A percentile compares a stretch with the other conserved stretches of the same genome.
These are phyloP conservation scores for Fistulina hepatica DNA, from an alignment of 1,284 basidiomycete genomes.

Conservation along the genomic window DNA sequence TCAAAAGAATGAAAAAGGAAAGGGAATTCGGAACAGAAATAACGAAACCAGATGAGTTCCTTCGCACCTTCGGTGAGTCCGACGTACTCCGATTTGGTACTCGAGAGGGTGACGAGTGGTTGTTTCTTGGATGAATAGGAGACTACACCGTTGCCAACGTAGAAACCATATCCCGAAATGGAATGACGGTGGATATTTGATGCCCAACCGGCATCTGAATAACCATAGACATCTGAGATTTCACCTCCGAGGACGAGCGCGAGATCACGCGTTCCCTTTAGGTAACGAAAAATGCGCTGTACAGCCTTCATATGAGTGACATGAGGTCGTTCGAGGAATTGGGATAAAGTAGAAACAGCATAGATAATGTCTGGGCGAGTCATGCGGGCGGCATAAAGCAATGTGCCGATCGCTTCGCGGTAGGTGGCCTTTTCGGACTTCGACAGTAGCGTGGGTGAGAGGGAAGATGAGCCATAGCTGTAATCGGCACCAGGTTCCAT, in stretches of 20 bases:
- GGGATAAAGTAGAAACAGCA: conserved; percentile 1
- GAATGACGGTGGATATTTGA: conserved; percentile 1
- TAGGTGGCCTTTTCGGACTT: not conserved
- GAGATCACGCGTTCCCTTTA: conserved; percentile 1
- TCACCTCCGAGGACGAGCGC: conserved; percentile 1
- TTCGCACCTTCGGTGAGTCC: conserved; percentile 9
- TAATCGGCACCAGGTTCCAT: conserved; percentile 14
- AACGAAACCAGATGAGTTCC: conserved; percentile 4
- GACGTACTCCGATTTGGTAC: conserved; percentile 5
- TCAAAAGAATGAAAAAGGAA: conserved; percentile 7
- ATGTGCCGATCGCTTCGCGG: not conserved
- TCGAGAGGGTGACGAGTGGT: conserved; percentile 8
- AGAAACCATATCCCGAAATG: conserved; percentile 2
- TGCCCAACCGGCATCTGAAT: conserved; percentile 11
- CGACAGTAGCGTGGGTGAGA: not conserved
- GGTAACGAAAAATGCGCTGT: not conserved
- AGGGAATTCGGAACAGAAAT: conserved; percentile 3
- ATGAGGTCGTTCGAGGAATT: not conserved
- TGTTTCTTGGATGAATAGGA: conserved; percentile 4
- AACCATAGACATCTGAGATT: not conserved
- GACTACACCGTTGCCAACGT: conserved; percentile 1
- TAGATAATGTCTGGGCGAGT: conserved; percentile 10
- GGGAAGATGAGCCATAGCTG: conserved; percentile 6
- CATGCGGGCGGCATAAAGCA: not conserved
- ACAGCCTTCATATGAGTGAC: conserved; percentile 1